Conservation (phyloP, 1,284 basidiomycete species). For the Pascua sp. region DNA sequence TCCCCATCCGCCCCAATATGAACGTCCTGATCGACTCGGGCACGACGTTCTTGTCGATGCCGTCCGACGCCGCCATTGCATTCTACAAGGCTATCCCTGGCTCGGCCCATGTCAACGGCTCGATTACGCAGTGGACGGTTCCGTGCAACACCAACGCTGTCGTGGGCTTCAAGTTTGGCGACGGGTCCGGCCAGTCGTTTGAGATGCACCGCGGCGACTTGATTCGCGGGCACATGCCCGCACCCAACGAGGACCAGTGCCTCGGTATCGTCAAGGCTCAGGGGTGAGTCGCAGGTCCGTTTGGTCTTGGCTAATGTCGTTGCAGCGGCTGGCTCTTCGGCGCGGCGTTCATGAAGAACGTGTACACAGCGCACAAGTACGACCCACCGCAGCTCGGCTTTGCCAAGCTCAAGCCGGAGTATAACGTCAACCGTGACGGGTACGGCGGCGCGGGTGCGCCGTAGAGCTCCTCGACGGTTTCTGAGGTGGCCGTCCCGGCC, state of each 20-base stretch:
- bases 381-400: conserved; percentile 11
- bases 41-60: conserved; percentile 6
- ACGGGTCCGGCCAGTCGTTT: neutral
- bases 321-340: conserved; percentile 11
- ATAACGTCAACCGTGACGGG: too few species aligned
- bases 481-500: too few species aligned
- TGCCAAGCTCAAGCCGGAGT: neutral
- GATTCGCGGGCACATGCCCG: conserved; percentile 54
- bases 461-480: too few species aligned
- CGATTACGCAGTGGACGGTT: conserved; percentile 52
- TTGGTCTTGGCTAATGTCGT: neutral
- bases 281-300: conserved; percentile 35
- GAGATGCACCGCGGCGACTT: conserved; percentile 3
- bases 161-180: conserved; percentile 64
- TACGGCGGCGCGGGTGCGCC: too few species aligned
- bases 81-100: conserved; percentile 6
- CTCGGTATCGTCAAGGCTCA: neutral
- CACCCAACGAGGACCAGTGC: neutral
- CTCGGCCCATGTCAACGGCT: neutral
- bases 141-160: conserved; percentile 68
- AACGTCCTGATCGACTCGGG: conserved; percentile 8
- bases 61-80: neutral
- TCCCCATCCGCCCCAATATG: neutral
- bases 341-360: conserved; percentile 15
- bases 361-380: conserved; percentile 9